Evolutionary conservation across 345 rosid genomes (phyloP), one percentile per base, ranked within the genome.

Genomic region (Diplotaxis tenuifolia): DNA sequence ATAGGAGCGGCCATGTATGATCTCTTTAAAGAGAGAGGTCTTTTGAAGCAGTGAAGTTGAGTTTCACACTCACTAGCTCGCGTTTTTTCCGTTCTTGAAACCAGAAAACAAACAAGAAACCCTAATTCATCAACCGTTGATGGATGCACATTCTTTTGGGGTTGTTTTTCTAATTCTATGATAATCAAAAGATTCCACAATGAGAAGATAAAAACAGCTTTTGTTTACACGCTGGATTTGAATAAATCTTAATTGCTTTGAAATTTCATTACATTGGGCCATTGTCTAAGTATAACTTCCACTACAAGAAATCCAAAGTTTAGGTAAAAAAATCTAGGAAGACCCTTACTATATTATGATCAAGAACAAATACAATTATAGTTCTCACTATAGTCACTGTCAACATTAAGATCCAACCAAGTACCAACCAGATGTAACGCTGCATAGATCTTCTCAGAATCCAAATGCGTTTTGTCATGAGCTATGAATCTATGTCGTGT

Each of bases 1-100:
- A 89, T 95, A 11, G 99, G 98, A 62, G 50, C 81, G 0, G 94
- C 96, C 0, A 95, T 92, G 91, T 82, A 82, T 42, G 92, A 90
- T 15, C 87, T 87, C 47, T 95, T 95, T 79, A 83, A 92, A 77
- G 84, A 85, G 65, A 86, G 96, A 67, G 97, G 99, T 70, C 90
- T 95, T 38, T 72, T 82, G 45, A 72, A 78, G 81, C 72, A 76
- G 72, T 76, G 80, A 76, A 71, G 76, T 42, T 71, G 67, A 58
- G 60, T 71, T 57, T 70, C 80, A 36, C 45, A 11, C 45, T 36
- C 45, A 70, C 75, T 56, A 70, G 71, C 71, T 56, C 54, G 7
- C 14, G 10, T 12, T 20, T 28, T 59, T 67, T 47, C 66, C 22
- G 66, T 9, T 31, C 53, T 63, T 70, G 47, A 32, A 38, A 64